Evolutionary conservation across 2,329 filamentous ascomycete species (phyloP), one percentile per base, ranked within the genome.

Genomic region (Clathrospora elynae): DNA sequence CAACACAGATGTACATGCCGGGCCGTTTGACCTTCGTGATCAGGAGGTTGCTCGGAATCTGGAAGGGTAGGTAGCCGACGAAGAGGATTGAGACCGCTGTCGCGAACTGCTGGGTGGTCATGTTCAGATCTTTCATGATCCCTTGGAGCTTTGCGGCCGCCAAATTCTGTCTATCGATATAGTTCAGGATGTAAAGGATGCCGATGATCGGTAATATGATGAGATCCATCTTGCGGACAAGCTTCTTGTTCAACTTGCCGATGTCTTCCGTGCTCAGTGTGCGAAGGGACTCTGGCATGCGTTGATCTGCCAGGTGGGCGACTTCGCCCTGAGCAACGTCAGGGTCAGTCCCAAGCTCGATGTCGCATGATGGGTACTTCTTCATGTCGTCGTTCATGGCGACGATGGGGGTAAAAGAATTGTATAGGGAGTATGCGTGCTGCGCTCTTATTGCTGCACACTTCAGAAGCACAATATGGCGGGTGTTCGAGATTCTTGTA

Each of bases 81-180:
- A 57, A 84, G 82, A 42, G 84, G 67, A 51, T 86, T 81, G 49
- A 85, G 71, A n/a, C 71, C 3, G 53, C 43, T 7, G 55, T 59
- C 17, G 49, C 51, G 24, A 55, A 59, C 18, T 57, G 46, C 35
- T 54, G 48, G 3, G 51, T 54, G 5, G 42, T 51, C 46, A 59
- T 54, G 39, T 55, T 51, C 26, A 55, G 47, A 33, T 57, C 55
- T 12, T 57, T 35, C 42, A 49, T 53, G 42, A 59, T 55, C 10
- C 55, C 55, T 22, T 57, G 49, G 25, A 59, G 28, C 29, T 53
- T 55, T 4, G 55, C 55, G 7, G 51, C 49, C 3, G 51, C 51
- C 16, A 59, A 34, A 33, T 55, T 55, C 22, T 59, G 51, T 9
- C 55, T 51, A 24, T 59, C 53, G 39, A 59, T 55, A 23, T 57